These are phyloP conservation scores for Cercophora samala DNA, from an alignment of 495 filamentous ascomycete species.

Conservation along the genomic window DNA sequence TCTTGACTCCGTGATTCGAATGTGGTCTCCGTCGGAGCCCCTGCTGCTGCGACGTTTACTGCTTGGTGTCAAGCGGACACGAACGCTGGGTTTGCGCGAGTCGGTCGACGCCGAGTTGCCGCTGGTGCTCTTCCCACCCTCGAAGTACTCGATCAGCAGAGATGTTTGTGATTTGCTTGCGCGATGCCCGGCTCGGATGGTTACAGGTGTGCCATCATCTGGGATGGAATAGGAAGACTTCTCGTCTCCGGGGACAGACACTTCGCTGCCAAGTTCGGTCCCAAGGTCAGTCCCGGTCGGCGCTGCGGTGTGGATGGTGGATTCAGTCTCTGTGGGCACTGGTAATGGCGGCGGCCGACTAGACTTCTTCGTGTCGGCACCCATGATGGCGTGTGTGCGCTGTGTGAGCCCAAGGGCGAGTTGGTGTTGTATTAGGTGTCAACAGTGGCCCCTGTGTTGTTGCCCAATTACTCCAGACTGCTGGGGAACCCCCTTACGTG, in stretches of 20 bases:
- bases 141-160: slow-evolving; percentile 96
- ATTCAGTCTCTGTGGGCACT: slow-evolving; percentile 75
- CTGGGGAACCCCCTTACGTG: slow-evolving; percentile 20
- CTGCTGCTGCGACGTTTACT: slow-evolving; percentile 49
- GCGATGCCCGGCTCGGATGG: slow-evolving; percentile 72
- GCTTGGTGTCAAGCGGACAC: slow-evolving; percentile 88
- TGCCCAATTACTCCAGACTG: slow-evolving; percentile 30
- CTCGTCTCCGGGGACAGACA: slow-evolving; percentile 73
- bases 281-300: slow-evolving; percentile 60
- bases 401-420: slow-evolving; percentile 19
- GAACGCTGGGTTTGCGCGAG: slow-evolving; percentile 78
- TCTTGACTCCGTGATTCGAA: slow-evolving; percentile 73
- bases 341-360: slow-evolving; percentile 57
- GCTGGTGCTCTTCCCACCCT: slow-evolving; percentile 65
- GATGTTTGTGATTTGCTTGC: slow-evolving; percentile 77
- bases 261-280: slow-evolving; percentile 65
- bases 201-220: slow-evolving; percentile 92
- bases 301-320: slow-evolving; percentile 48
- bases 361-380: slow-evolving; percentile 60
- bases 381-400: slow-evolving; percentile 54
- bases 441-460: slow-evolving; percentile 23
- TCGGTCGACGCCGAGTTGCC: slow-evolving; percentile 45
- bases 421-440: slow-evolving; percentile 22
- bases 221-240: slow-evolving; percentile 78
- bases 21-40: slow-evolving; percentile 53